Conservation (phyloP, 768 basidiomycete genomes). For the Xerocomus potaroensis region DNA sequence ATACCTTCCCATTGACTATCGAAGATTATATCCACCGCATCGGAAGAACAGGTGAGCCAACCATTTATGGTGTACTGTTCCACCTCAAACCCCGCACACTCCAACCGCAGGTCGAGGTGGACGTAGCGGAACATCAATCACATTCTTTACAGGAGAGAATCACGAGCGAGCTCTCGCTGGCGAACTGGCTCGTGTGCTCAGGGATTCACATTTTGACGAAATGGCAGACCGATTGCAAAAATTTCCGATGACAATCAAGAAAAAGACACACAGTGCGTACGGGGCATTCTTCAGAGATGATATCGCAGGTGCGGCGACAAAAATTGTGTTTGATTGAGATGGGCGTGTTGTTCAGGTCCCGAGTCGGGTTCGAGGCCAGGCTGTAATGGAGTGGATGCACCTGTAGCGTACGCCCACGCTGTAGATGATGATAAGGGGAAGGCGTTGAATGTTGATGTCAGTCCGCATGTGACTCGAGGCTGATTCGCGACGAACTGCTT, state of each 20-base stretch:
- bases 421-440: too few relatives aligned
- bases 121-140: conserved; percentile 84
- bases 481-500: not conserved
- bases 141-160: conserved; percentile 92
- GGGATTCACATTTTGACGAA: conserved; percentile 81
- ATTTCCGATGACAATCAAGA: conserved; percentile 97
- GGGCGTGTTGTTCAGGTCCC: not conserved
- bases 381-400: too few relatives aligned
- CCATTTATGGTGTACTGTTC: not conserved
- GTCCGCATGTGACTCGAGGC: not conserved
- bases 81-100: not conserved
- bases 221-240: conserved; percentile 60
- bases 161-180: conserved; percentile 87
- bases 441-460: too few relatives aligned
- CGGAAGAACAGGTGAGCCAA: conserved; percentile 67
- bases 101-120: conserved; percentile 83
- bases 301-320: conserved; percentile 59
- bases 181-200: conserved; percentile 85
- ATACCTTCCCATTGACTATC: conserved; percentile 95
- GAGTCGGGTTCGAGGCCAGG: too few relatives aligned
- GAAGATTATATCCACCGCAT: conserved; percentile 93
- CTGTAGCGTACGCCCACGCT: too few relatives aligned
- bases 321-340: conserved; percentile 64
- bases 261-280: conserved; percentile 87
- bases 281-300: conserved; percentile 79